Evolutionary conservation across 1,284 basidiomycete genomes (phyloP).

Genomic region (Pisolithus thermaeus): DNA sequence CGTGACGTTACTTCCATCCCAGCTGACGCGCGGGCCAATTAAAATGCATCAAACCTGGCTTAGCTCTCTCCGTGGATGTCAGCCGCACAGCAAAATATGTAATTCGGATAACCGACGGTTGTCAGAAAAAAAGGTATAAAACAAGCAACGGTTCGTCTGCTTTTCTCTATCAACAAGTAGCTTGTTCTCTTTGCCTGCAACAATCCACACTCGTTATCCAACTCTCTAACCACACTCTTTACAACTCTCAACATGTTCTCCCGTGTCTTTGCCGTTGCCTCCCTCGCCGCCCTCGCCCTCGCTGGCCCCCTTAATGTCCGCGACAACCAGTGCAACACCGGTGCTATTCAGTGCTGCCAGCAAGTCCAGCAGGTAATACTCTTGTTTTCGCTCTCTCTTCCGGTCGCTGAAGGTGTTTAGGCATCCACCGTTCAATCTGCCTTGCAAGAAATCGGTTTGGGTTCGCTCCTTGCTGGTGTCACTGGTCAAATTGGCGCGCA

Average conservation of each 20-base stretch:
- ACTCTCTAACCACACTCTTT: background rate
- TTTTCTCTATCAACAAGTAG: too few species aligned
- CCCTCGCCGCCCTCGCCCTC: slow-evolving; percentile 1
- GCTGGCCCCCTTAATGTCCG: background rate
- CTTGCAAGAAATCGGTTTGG: background rate
- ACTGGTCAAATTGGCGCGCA: background rate
- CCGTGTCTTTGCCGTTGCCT: slow-evolving; percentile 1
- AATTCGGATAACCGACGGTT: too few species aligned
- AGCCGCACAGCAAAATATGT: too few species aligned
- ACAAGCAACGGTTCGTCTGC: too few species aligned
- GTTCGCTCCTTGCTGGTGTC: background rate
- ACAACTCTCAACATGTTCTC: background rate
- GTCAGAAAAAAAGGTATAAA: too few species aligned
- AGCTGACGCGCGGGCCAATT: too few species aligned
- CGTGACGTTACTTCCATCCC: too few species aligned
- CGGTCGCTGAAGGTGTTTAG: too few species aligned
- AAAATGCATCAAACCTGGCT: too few species aligned
- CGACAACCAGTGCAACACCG: background rate
- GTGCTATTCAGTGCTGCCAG: background rate
- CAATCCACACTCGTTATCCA: background rate
- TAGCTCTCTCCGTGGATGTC: too few species aligned
- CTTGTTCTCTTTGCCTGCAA: background rate
- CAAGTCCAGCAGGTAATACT: background rate
- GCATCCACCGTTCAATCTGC: background rate
- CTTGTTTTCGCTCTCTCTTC: background rate